Percentiles rank a stretch among this genome's conserved stretches.
Conservation (phyloP, 352 stramenopile species). For the Phytophthora hibernalis region DNA sequence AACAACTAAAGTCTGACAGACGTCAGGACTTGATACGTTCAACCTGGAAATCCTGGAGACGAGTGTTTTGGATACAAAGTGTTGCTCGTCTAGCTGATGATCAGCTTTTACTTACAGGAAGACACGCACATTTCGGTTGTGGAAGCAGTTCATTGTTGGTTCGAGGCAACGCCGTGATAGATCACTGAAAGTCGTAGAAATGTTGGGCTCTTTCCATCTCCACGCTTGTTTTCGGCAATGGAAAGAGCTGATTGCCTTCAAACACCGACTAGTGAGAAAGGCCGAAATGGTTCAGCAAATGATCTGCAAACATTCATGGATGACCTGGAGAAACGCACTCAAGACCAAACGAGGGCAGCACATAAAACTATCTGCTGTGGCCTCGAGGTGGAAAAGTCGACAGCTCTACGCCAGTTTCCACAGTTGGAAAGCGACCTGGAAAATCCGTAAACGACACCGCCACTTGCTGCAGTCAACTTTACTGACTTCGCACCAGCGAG, state of each 20-base stretch:
- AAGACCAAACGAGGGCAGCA: conserved; percentile 18
- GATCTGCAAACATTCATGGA: conserved; percentile 14
- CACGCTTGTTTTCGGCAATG: conserved; percentile 30
- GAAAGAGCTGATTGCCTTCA: conserved; percentile 12
- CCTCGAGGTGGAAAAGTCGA: conserved; percentile 37
- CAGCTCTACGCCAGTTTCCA: conserved; percentile 37
- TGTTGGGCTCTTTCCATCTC: conserved; percentile 16
- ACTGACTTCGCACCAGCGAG: conserved; percentile 21
- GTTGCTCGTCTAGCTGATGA: conserved; percentile 17
- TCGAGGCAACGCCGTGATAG: conserved; percentile 10
- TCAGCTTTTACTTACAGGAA: conserved; percentile 22
- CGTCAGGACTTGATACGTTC: conserved; percentile 4
- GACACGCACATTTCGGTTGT: conserved; percentile 20
- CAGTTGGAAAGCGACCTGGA: conserved; percentile 46
- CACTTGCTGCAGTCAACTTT: conserved; percentile 24
- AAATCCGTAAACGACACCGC: conserved; percentile 36
- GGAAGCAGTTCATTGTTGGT: conserved; percentile 22
- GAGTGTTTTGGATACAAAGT: conserved; percentile 13
- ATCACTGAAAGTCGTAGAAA: conserved; percentile 6
- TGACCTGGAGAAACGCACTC: conserved; percentile 25
- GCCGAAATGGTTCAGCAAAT: neutral
- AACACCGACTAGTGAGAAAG: neutral
- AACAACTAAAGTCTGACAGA: conserved; percentile 10
- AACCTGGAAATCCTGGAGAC: conserved; percentile 31
- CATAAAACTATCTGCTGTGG: conserved; percentile 18